A percentile compares a stretch with the other conserved stretches of the same genome.
Evolutionary conservation across 495 filamentous ascomycete species (phyloP).

Genomic region (Daldinia grandis): DNA sequence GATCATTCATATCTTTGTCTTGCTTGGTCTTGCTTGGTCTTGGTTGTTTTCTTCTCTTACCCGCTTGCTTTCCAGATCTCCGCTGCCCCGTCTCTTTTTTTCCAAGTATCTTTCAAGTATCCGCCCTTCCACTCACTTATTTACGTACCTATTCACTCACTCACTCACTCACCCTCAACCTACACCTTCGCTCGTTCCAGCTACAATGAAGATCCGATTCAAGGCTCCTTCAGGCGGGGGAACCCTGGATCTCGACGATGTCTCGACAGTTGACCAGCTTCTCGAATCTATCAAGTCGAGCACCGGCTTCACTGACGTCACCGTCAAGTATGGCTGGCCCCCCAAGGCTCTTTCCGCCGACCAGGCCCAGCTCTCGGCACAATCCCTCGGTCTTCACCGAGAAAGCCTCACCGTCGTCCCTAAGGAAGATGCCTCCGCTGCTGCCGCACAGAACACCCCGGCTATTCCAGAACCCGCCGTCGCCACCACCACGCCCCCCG

Average conservation of each 20-base stretch:
- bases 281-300: constrained; percentile 49
- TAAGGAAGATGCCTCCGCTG: constrained; percentile 44
- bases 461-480: constrained; percentile 1
- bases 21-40: too few relatives aligned
- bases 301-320: constrained; percentile 59
- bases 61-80: neutral
- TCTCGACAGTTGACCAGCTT: constrained; percentile 71
- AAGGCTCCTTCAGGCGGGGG: constrained; percentile 50
- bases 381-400: constrained; percentile 74
- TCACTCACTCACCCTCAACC: neutral
- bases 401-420: constrained; percentile 79
- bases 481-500: constrained; percentile 9
- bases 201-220: constrained; percentile 50
- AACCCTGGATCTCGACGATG: constrained; percentile 69
- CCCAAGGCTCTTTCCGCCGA: constrained; percentile 72
- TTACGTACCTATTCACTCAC: neutral
- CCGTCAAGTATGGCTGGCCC: constrained; percentile 90
- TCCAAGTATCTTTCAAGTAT: neutral
- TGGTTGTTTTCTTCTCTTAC: neutral
- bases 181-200: neutral
- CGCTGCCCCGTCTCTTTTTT: neutral
- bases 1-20: neutral
- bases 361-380: constrained; percentile 43
- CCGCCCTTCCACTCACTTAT: neutral
- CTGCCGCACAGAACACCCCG: neutral